phyloP scores from a whole-genome alignment of 306 rosid species.

The Morella rubra region DNA sequence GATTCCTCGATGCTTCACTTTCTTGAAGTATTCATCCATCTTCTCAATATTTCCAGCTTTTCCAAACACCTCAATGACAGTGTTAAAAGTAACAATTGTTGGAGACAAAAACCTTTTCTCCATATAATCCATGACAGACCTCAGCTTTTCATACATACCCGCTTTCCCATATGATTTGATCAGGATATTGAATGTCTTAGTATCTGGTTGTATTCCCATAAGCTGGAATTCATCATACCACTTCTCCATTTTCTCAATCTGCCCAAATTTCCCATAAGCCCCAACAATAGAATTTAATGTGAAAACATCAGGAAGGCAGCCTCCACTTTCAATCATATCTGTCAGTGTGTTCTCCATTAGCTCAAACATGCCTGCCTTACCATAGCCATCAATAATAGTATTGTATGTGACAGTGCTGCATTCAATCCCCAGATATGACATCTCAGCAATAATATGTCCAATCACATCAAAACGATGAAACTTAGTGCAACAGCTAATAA shows the following conservation, averaged over 20 bases:
- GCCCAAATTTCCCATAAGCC: constrained; percentile 63
- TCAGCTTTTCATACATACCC: constrained; percentile 65
- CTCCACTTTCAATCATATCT: constrained; percentile 78
- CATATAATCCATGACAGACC: constrained; percentile 69
- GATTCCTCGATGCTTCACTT: constrained; percentile 78
- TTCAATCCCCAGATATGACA: constrained; percentile 66
- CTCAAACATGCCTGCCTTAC: constrained; percentile 77
- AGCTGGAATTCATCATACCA: constrained; percentile 89
- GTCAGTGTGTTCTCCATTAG: constrained; percentile 64
- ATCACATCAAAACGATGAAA: constrained; percentile 59
- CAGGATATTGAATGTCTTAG: constrained; percentile 78
- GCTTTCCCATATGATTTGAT: constrained; percentile 82
- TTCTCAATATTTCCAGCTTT: constrained; percentile 62
- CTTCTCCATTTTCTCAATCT: constrained; percentile 80
- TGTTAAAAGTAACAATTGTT: constrained; percentile 70
- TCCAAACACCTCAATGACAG: constrained; percentile 77
- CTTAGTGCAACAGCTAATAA: constrained; percentile 63
- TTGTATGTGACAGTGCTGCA: constrained; percentile 70
- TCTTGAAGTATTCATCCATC: constrained; percentile 66
- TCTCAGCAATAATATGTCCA: constrained; percentile 53
- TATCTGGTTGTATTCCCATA: constrained; percentile 74
- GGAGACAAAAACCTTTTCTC: constrained; percentile 66
- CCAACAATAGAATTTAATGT: constrained; percentile 70
- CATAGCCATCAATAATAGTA: constrained; percentile 75
- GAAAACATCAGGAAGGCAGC: constrained; percentile 73